A percentile compares a stretch with the other conserved stretches of the same genome.
phyloP scores from a whole-genome alignment of 73 alveolate species.

The Tetrahymena thermophila region DNA sequence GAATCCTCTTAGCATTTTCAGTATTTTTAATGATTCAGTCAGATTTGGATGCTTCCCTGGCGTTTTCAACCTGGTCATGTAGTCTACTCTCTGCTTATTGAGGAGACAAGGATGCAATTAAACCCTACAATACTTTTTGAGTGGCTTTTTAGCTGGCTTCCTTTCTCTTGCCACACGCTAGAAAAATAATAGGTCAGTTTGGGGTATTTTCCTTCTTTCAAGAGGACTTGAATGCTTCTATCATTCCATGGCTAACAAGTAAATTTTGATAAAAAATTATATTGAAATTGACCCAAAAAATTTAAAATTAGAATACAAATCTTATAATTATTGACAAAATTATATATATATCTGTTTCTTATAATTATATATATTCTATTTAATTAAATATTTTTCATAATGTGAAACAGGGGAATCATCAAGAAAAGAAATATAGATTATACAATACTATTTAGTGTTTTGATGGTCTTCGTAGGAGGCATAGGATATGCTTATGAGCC shows the following conservation, averaged over 20 bases:
- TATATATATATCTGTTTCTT: no score
- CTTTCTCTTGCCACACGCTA: not conserved
- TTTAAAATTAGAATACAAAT: not conserved
- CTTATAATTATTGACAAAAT: not conserved
- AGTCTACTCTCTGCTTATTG: not conserved
- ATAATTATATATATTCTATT: no score
- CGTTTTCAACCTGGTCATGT: not conserved
- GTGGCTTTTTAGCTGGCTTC: not conserved
- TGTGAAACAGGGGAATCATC: not conserved
- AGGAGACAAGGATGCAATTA: not conserved
- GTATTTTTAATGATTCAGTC: not conserved
- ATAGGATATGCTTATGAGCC: not conserved
- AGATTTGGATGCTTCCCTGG: slow-evolving; percentile 5
- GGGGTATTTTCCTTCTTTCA: not conserved
- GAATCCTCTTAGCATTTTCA: not conserved
- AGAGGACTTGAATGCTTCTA: not conserved
- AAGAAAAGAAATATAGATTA: not conserved
- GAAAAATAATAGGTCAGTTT: not conserved
- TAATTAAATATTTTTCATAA: not conserved
- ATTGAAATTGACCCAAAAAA: not conserved
- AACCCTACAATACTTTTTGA: not conserved
- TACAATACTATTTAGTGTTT: not conserved
- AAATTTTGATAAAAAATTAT: not conserved
- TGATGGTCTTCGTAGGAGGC: not conserved
- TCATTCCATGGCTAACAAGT: not conserved